These are phyloP conservation scores for Phylloporus sp. DNA, from an alignment of 1,284 basidiomycete species.

Conservation along the genomic window DNA sequence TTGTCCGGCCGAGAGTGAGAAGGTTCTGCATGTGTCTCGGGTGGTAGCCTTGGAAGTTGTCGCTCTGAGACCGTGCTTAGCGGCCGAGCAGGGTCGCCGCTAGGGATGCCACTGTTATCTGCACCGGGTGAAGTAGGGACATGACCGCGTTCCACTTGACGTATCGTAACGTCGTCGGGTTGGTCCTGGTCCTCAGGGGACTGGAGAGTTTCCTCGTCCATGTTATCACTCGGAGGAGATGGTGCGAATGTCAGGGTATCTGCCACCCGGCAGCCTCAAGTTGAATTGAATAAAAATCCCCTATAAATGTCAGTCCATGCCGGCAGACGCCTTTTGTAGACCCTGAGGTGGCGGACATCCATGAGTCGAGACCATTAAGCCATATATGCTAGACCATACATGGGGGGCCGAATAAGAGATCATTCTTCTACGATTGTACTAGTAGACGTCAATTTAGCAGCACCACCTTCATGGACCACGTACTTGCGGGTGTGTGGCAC, in stretches of 20 bases:
- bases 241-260: not conserved
- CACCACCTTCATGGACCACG: no score
- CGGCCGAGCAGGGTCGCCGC: no score
- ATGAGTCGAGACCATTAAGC: not conserved
- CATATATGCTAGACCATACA: conserved; percentile 1
- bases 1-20: not conserved
- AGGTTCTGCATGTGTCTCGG: conserved; percentile 15
- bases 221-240: conserved; percentile 2
- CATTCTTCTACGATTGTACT: no score
- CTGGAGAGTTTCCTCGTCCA: conserved; percentile 2
- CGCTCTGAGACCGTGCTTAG: no score
- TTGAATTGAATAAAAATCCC: not conserved
- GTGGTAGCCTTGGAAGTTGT: no score
- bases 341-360: not conserved
- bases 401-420: no score
- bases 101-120: not conserved
- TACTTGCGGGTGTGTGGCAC: no score
- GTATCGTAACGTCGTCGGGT: not conserved
- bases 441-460: no score
- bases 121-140: not conserved
- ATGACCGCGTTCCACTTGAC: conserved; percentile 13
- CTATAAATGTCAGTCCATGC: not conserved
- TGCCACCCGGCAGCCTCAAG: not conserved
- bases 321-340: not conserved
- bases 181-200: conserved; percentile 2